A percentile compares a stretch with the other conserved stretches of the same genome.
phyloP scores from a whole-genome alignment of 805 yeast genomes.

The Peterozyma xylosa region DNA sequence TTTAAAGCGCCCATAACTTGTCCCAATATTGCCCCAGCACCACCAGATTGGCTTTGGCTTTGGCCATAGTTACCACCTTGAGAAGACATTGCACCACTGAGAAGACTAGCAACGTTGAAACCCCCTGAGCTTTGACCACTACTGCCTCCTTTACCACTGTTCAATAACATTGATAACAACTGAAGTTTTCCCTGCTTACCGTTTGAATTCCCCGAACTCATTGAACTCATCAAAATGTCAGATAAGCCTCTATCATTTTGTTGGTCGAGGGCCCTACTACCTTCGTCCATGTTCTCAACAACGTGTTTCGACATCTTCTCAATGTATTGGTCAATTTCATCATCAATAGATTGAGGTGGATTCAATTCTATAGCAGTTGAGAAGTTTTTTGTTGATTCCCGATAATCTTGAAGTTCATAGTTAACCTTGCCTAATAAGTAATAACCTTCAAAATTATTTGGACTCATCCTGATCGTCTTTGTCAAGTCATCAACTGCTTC shows the following conservation, averaged over 20 bases:
- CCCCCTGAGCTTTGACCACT: neutral
- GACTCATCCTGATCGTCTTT: neutral
- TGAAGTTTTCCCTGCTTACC: slow-evolving; percentile 3
- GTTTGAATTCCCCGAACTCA: slow-evolving; percentile 1
- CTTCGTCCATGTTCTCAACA: slow-evolving; percentile 3
- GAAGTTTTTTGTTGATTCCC: slow-evolving; percentile 1
- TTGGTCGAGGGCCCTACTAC: neutral
- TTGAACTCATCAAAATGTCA: slow-evolving; percentile 1
- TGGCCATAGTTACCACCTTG: too few species aligned
- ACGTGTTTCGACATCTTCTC: slow-evolving; percentile 3
- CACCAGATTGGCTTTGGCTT: too few species aligned
- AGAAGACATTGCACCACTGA: neutral
- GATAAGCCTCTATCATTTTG: slow-evolving; percentile 4
- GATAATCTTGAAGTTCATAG: neutral
- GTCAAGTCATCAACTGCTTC: neutral
- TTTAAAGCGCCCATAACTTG: neutral
- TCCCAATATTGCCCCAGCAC: neutral
- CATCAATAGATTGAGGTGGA: neutral
- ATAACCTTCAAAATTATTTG: slow-evolving; percentile 1
- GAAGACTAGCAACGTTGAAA: slow-evolving; percentile 3
- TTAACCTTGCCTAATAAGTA: slow-evolving; percentile 2
- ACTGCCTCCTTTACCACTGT: neutral
- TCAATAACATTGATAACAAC: neutral
- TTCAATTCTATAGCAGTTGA: slow-evolving; percentile 1
- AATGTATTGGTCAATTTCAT: slow-evolving; percentile 1